These are phyloP conservation scores for Corylus avellana DNA, from an alignment of 306 rosid genomes.

Conservation along the genomic window DNA sequence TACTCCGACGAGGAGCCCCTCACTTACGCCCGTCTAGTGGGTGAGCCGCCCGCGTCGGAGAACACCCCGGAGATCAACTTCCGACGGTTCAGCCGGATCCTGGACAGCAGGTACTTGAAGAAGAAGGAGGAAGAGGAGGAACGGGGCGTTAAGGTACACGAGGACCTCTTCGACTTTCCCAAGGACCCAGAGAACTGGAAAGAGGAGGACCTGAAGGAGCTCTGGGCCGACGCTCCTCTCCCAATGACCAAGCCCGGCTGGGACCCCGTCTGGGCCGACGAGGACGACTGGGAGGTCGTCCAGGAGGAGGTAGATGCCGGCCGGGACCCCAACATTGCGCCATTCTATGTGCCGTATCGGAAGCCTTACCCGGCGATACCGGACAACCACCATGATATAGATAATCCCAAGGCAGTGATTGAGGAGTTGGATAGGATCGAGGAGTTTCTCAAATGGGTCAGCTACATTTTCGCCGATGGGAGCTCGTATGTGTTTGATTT, in stretches of 20 bases:
- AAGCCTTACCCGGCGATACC: conserved; percentile 66
- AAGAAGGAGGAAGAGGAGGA: conserved; percentile 33
- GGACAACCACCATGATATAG: conserved; percentile 46
- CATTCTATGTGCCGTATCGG: conserved; percentile 76
- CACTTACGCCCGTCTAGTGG: conserved; percentile 24
- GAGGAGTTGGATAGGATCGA: conserved; percentile 95
- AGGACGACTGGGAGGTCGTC: conserved; percentile 62
- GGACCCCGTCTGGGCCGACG: conserved; percentile 76
- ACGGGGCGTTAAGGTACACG: neutral
- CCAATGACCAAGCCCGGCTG: conserved; percentile 66
- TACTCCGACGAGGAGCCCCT: conserved; percentile 27
- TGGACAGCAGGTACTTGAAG: conserved; percentile 32
- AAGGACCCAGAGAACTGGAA: conserved; percentile 68
- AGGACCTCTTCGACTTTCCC: conserved; percentile 63
- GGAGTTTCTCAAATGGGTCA: conserved; percentile 90
- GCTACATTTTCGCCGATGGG: conserved; percentile 83
- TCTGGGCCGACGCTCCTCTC: conserved; percentile 68
- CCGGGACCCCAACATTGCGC: conserved; percentile 62
- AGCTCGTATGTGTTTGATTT: conserved; percentile 62
- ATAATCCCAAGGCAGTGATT: conserved; percentile 55
- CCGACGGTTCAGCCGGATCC: conserved; percentile 30
- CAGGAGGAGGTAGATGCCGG: conserved; percentile 46
- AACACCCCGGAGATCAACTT: conserved; percentile 41
- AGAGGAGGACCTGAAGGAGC: conserved; percentile 74
- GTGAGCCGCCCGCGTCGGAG: conserved; percentile 25